Base-by-base conservation (phyloP, 306 rosid species). In the Acacia melanoxylon region DNA sequence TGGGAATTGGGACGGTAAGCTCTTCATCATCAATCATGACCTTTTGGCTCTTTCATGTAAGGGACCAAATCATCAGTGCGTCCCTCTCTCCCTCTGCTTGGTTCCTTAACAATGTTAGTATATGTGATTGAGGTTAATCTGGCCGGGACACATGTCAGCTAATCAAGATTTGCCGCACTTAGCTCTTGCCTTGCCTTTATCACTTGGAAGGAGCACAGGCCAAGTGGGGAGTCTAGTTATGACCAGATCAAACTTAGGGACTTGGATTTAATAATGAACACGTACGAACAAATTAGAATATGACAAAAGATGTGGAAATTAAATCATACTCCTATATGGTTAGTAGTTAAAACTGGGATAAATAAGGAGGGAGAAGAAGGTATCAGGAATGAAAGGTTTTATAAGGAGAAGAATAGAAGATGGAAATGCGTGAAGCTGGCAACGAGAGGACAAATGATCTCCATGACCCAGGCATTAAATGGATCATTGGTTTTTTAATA, bases 1-100 rank as follows among this genome's bases (percentile, higher is more conserved):
- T 72, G 83, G 63, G 56, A 74, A 63, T 62, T 66, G 27, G 75
- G 78, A 20, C 46, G 20, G 25, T 75, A n/a, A 51, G 35, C 10
- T 79, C 22, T 61, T 7, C 44, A 59, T 8, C 51, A 54, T 65
- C 51, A 80, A 29, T 11, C 52, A 65, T 67, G 56, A 76, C 76
- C 79, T 71, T 76, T 40, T 68, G 44, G 56, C 45, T 40, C 63
- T 44, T 20, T 19, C 27, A 44, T 35, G 11, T n/a, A 46, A 46
- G 81, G 78, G 31, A 42, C 54, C 54, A 13, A 35, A 33, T 51
- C 52, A 48, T 44, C 48, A 68, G 44, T 66, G 54, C 31, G 2
- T 29, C 52, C 15, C 5, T 68, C 51, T 58, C 25, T 46, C 46
- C 37, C 17, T 5, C 15, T 27, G 70, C 51, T 49, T 71, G 54